Evolutionary conservation across 1,139 yeast species (phyloP).

Genomic region (Saccharomyces hybrid): DNA sequence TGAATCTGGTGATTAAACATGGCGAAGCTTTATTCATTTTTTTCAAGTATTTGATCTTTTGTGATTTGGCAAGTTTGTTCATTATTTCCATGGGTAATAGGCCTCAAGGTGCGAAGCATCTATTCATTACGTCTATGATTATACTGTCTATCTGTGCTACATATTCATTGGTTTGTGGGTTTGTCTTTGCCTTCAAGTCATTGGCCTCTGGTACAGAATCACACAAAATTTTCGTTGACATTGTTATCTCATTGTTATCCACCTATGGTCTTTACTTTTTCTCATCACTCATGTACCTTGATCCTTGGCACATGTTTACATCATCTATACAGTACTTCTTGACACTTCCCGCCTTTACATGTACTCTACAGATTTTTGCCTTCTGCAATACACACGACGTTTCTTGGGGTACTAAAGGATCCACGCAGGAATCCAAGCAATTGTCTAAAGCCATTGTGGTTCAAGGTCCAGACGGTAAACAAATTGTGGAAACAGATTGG

Average conservation of each 20-base stretch:
- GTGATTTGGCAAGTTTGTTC: conserved; percentile 76
- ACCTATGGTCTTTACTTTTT: conserved; percentile 83
- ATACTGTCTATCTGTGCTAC: conserved; percentile 70
- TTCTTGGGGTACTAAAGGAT: conserved; percentile 97
- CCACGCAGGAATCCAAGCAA: conserved; percentile 61
- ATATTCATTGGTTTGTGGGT: conserved; percentile 76
- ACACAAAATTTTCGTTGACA: conserved; percentile 55
- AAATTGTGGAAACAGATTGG: conserved; percentile 75
- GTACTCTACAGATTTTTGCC: conserved; percentile 87
- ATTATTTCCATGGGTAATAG: conserved; percentile 92
- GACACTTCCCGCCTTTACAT: conserved; percentile 83
- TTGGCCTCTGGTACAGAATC: conserved; percentile 38
- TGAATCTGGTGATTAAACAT: conserved; percentile 50
- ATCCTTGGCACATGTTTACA: conserved; percentile 90
- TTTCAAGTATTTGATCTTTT: conserved; percentile 74
- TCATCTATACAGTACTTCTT: conserved; percentile 80
- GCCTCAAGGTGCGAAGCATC: conserved; percentile 79
- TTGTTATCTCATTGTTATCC: conserved; percentile 78
- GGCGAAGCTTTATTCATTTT: conserved; percentile 77
- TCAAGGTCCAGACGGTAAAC: conserved; percentile 46
- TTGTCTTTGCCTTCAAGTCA: conserved; percentile 64
- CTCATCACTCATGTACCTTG: conserved; percentile 74
- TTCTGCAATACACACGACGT: conserved; percentile 95
- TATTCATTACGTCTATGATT: conserved; percentile 66
- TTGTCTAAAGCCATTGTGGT: conserved; percentile 57